These are phyloP conservation scores for Plasmopara muralis DNA, from an alignment of 352 stramenopile species.

Conservation along the genomic window DNA sequence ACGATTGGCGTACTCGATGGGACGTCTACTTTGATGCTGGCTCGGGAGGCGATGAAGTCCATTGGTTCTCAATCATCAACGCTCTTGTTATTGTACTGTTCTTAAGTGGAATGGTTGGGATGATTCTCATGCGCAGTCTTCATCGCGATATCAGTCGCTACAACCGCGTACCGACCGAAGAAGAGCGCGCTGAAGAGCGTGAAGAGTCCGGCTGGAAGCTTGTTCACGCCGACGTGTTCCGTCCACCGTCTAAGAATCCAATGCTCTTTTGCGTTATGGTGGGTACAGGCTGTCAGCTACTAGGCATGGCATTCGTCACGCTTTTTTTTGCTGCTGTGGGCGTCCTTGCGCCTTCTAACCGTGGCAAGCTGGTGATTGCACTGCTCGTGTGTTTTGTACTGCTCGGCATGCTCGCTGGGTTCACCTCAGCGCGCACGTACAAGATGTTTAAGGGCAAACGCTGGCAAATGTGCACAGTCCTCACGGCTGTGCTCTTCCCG, in stretches of 20 bases:
- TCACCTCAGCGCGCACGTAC: slow-evolving; percentile 95
- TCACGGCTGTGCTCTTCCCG: slow-evolving; percentile 95
- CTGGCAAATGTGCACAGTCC: slow-evolving; percentile 95
- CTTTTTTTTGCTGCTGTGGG: slow-evolving; percentile 96
- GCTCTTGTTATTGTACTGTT: slow-evolving; percentile 99
- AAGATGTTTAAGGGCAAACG: slow-evolving; percentile 99
- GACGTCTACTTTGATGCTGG: slow-evolving; percentile 97
- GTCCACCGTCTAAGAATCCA: slow-evolving; percentile 90
- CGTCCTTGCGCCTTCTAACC: slow-evolving; percentile 95
- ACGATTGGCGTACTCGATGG: slow-evolving; percentile 97
- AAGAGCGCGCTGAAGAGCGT: slow-evolving; percentile 96
- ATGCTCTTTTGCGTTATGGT: slow-evolving; percentile 97
- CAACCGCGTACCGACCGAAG: slow-evolving; percentile 93
- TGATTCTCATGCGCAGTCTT: slow-evolving; percentile 98
- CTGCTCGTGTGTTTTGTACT: slow-evolving; percentile 97
- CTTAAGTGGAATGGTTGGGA: slow-evolving; percentile 97
- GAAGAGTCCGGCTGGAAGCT: slow-evolving; percentile 99
- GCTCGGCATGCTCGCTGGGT: slow-evolving; percentile 94
- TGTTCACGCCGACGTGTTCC: slow-evolving; percentile 99
- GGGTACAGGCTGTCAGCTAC: slow-evolving; percentile 96
- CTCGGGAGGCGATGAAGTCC: slow-evolving; percentile 91
- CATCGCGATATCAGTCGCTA: slow-evolving; percentile 98
- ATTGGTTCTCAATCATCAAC: slow-evolving; percentile 99
- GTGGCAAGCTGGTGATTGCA: slow-evolving; percentile 96
- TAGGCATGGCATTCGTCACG: slow-evolving; percentile 94